These are phyloP conservation scores for Rhododendron ferrugineum DNA, from an alignment of 148 eudicot genomes.

Conservation along the genomic window DNA sequence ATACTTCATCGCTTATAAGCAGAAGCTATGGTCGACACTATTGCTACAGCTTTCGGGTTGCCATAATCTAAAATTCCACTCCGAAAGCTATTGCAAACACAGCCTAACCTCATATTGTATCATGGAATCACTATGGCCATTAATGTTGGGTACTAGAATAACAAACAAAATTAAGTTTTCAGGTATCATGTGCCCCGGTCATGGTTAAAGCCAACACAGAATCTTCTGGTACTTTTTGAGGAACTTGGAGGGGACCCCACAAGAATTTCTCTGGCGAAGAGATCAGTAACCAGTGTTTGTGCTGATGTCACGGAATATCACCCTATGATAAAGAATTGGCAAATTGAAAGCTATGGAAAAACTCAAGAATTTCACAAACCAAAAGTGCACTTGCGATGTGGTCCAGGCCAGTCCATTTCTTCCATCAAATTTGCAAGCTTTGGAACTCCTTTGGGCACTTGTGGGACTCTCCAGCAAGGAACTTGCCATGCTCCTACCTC, in stretches of 20 bases:
- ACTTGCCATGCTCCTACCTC: slow-evolving; percentile 72
- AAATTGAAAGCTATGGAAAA: slow-evolving; percentile 47
- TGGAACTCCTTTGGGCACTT: slow-evolving; percentile 82
- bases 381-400: slow-evolving; percentile 58
- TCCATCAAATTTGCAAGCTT: slow-evolving; percentile 85
- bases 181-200: slow-evolving; percentile 92
- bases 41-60: not conserved
- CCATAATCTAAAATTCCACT: not conserved
- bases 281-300: slow-evolving; percentile 59
- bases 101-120: not conserved
- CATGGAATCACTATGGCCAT: not conserved
- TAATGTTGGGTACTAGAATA: not conserved
- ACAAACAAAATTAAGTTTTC: slow-evolving; percentile 12
- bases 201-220: slow-evolving; percentile 77
- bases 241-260: slow-evolving; percentile 90
- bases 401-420: slow-evolving; percentile 57
- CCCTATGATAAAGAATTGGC: slow-evolving; percentile 60
- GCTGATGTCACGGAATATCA: slow-evolving; percentile 71
- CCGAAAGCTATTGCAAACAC: not conserved
- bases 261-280: slow-evolving; percentile 53
- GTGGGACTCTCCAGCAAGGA: slow-evolving; percentile 71
- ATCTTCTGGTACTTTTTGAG: slow-evolving; percentile 77
- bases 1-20: not conserved
- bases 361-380: slow-evolving; percentile 49
- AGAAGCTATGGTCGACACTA: not conserved